Conservation (phyloP, 2,329 filamentous ascomycete species). For the Penicillium sp. region DNA sequence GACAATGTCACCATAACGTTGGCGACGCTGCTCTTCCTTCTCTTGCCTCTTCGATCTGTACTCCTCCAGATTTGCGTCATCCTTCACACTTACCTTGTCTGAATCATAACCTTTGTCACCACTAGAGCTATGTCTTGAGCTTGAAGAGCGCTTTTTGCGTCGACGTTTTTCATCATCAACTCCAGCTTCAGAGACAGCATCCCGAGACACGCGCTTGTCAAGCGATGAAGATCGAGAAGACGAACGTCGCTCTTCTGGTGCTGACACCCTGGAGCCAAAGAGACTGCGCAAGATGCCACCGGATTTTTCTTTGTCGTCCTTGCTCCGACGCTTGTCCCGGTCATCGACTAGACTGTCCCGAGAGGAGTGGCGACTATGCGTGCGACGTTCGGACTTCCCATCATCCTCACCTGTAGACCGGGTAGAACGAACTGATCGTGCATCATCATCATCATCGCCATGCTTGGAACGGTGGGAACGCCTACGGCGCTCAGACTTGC, state of each 20-base stretch:
- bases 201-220: conserved; percentile 30
- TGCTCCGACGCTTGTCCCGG: conserved; percentile 32
- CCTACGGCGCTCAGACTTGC: background rate
- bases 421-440: background rate
- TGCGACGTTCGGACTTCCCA: conserved; percentile 21
- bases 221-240: conserved; percentile 23
- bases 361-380: conserved; percentile 25
- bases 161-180: conserved; percentile 43
- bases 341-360: conserved; percentile 30
- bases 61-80: conserved; percentile 34
- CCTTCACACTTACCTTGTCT: conserved; percentile 47
- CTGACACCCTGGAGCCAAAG: conserved; percentile 39
- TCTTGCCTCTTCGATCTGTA: conserved; percentile 34
- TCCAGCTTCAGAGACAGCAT: conserved; percentile 38
- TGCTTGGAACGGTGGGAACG: background rate
- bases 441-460: background rate
- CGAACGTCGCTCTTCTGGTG: conserved; percentile 23
- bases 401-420: background rate
- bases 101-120: conserved; percentile 50
- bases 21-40: conserved; percentile 38
- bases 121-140: conserved; percentile 36
- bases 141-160: conserved; percentile 46
- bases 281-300: conserved; percentile 38
- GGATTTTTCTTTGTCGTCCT: conserved; percentile 34
- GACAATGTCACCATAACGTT: conserved; percentile 39